A percentile compares a stretch with the other conserved stretches of the same genome.
Evolutionary conservation across 805 yeast genomes (phyloP).

Genomic region (Cyberlindnera euphorbiiphila): DNA sequence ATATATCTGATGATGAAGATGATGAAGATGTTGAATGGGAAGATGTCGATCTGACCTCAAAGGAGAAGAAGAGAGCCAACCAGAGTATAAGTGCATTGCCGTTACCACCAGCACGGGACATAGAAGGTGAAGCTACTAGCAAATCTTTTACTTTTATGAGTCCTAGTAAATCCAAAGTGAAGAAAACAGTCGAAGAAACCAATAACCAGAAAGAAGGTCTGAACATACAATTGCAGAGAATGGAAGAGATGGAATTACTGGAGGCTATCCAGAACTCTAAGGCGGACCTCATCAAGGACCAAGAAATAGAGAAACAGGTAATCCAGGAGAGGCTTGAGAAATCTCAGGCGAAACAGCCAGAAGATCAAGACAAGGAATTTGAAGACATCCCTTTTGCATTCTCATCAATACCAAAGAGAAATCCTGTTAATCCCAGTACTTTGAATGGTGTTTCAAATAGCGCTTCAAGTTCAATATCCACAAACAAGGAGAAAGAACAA

Average conservation of each 20-base stretch:
- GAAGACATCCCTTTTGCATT: conserved; percentile 30
- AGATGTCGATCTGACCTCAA: conserved; percentile 48
- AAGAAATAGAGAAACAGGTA: conserved; percentile 28
- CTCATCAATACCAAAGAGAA: neutral
- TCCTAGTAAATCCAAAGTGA: no score
- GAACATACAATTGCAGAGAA: conserved; percentile 25
- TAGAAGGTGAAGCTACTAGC: conserved; percentile 17
- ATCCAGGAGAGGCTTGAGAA: conserved; percentile 1
- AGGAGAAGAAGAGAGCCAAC: conserved; percentile 28
- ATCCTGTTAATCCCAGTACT: neutral
- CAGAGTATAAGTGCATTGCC: conserved; percentile 41
- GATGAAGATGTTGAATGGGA: conserved; percentile 60
- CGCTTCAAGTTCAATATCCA: neutral
- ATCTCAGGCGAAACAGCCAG: conserved; percentile 1
- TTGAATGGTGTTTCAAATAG: no score
- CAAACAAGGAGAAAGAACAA: neutral
- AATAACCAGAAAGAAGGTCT: conserved; percentile 11
- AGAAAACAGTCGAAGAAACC: conserved; percentile 14
- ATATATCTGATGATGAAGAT: conserved; percentile 28
- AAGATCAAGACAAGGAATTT: conserved; percentile 19
- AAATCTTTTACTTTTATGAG: conserved; percentile 23
- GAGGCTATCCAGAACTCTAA: conserved; percentile 45
- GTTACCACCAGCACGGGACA: conserved; percentile 30
- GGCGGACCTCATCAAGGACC: conserved; percentile 42
- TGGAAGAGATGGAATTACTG: conserved; percentile 33